Percentiles rank a stretch among this genome's conserved stretches.
phyloP scores from a whole-genome alignment of 148 eudicot genomes.

The Dianthus caryophyllus region DNA sequence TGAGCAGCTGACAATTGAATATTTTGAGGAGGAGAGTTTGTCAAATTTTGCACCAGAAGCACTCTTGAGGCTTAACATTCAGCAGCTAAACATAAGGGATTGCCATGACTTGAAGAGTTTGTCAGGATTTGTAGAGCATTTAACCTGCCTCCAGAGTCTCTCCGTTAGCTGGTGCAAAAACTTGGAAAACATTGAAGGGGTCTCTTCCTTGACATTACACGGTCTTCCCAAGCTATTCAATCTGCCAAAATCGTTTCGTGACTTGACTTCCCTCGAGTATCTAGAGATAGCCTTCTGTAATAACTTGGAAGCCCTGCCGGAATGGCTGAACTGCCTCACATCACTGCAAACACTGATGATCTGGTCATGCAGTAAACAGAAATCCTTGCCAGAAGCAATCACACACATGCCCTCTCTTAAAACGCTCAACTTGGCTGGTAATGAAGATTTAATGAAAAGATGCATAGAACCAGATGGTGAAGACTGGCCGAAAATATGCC shows the following conservation, averaged over 20 bases:
- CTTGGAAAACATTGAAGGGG: slow-evolving; percentile 3
- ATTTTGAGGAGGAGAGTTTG: slow-evolving; percentile 2
- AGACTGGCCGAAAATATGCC: slow-evolving; percentile 12
- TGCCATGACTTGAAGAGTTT: background rate
- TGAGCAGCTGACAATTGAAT: background rate
- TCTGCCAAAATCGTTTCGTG: slow-evolving; percentile 10
- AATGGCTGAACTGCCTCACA: slow-evolving; percentile 2
- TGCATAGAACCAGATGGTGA: background rate
- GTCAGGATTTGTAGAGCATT: background rate
- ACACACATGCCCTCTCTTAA: no score
- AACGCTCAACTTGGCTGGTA: background rate
- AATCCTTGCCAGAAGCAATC: no score
- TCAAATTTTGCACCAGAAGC: background rate
- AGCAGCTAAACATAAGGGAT: background rate
- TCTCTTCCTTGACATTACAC: background rate
- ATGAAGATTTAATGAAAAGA: background rate
- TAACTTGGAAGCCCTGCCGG: background rate
- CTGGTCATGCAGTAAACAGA: background rate
- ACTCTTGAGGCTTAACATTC: background rate
- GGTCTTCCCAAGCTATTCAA: slow-evolving; percentile 12
- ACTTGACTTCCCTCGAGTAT: slow-evolving; percentile 5
- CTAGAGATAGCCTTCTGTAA: background rate
- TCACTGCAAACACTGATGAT: background rate
- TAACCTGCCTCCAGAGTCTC: no score
- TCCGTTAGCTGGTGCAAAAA: background rate